A percentile compares a stretch with the other conserved stretches of the same genome.
phyloP scores from a whole-genome alignment of 345 rosid genomes.

The Citrus sp. region DNA sequence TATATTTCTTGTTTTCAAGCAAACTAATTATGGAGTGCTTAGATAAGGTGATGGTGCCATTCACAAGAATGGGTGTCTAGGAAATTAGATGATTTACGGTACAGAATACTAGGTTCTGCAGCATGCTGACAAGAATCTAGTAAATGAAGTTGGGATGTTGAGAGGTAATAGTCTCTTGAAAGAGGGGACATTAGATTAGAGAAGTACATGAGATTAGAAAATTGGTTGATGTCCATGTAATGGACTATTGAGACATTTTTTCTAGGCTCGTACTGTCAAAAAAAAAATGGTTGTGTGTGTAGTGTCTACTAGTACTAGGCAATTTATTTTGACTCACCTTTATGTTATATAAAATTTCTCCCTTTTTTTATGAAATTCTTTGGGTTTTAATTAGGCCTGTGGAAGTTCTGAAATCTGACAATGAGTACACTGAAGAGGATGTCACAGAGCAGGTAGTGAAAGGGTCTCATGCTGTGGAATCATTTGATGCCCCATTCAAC shows the following conservation, averaged over 20 bases:
- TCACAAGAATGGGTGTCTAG: not conserved
- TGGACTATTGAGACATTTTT: not conserved
- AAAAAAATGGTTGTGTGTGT: not conserved
- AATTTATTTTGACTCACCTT: not conserved
- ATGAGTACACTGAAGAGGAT: constrained; percentile 89
- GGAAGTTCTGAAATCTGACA: constrained; percentile 66
- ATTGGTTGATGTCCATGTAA: not conserved
- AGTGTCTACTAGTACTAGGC: not conserved
- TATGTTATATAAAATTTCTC: not conserved
- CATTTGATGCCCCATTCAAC: constrained; percentile 41
- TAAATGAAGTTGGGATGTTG: not conserved
- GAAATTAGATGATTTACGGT: not conserved
- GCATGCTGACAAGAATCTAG: not conserved
- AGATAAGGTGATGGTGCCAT: not conserved
- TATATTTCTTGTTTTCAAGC: not conserved
- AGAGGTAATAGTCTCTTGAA: not conserved
- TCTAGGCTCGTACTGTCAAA: not conserved
- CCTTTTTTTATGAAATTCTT: not conserved
- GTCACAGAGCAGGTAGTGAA: constrained; percentile 55
- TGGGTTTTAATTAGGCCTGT: constrained; percentile 45
- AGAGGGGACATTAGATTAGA: not conserved
- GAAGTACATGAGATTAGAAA: not conserved
- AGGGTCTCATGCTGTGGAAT: constrained; percentile 26
- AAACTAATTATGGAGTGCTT: not conserved
- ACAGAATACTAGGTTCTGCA: no score